Conservation (phyloP, 1,284 basidiomycete genomes). For the Cryptococcus maquisensis region DNA sequence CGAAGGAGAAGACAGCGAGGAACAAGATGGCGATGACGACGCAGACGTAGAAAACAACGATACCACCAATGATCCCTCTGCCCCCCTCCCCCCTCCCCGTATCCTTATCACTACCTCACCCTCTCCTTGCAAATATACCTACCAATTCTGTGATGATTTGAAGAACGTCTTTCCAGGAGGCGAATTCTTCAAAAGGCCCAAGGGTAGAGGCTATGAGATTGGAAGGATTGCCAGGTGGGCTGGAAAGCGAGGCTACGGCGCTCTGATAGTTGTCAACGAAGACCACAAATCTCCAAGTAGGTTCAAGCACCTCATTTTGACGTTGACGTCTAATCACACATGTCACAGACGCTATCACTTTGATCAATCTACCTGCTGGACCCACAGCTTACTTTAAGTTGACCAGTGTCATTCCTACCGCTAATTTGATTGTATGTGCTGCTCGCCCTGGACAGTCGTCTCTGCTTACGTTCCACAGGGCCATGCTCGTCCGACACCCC, state of each 20-base stretch:
- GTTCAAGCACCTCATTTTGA: conserved; percentile 38
- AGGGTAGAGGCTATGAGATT: conserved; percentile 89
- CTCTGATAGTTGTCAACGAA: conserved; percentile 90
- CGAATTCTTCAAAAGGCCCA: conserved; percentile 84
- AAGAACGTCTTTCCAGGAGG: conserved; percentile 90
- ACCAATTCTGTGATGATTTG: conserved; percentile 85
- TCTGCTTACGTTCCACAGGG: conserved; percentile 56
- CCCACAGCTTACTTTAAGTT: conserved; percentile 97
- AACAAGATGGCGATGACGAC: conserved; percentile 62
- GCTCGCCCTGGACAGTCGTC: conserved; percentile 54
- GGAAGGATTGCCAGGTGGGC: conserved; percentile 94
- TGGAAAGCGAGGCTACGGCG: conserved; percentile 72
- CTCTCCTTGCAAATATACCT: conserved; percentile 77
- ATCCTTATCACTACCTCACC: conserved; percentile 85
- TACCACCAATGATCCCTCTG: neutral
- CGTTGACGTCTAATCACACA: neutral
- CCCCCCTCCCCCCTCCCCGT: conserved; percentile 59
- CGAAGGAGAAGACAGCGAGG: conserved; percentile 55
- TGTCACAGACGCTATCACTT: conserved; percentile 75
- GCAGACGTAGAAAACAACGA: conserved; percentile 25
- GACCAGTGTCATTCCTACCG: conserved; percentile 77
- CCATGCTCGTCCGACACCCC: conserved; percentile 85
- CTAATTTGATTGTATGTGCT: conserved; percentile 72
- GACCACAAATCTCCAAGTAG: conserved; percentile 84
- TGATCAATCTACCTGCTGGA: conserved; percentile 84